A percentile compares a stretch with the other conserved stretches of the same genome.
phyloP scores from a whole-genome alignment of 2,329 filamentous ascomycete genomes.

The Didymella arachidicola region DNA sequence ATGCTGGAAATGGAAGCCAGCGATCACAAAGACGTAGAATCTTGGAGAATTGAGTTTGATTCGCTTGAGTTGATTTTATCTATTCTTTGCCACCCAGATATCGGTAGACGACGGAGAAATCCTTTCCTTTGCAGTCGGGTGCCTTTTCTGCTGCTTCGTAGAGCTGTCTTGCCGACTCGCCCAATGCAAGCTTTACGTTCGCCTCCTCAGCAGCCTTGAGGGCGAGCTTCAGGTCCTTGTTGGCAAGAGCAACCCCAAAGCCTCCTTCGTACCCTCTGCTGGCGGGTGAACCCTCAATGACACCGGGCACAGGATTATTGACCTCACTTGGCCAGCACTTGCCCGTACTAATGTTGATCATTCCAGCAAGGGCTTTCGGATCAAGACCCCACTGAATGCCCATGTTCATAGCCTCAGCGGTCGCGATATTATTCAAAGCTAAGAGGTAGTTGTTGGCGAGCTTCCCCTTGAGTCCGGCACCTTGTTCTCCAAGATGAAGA shows the following conservation, averaged over 20 bases:
- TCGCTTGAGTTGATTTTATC: constrained; percentile 4
- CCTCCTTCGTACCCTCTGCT: constrained; percentile 70
- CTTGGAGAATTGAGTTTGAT: not conserved
- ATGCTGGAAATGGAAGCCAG: constrained; percentile 1
- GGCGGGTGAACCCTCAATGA: constrained; percentile 78
- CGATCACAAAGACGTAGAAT: not conserved
- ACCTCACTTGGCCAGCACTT: constrained; percentile 94
- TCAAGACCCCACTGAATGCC: constrained; percentile 70
- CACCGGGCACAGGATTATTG: constrained; percentile 92
- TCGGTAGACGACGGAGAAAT: constrained; percentile 61
- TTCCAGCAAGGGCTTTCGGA: constrained; percentile 73
- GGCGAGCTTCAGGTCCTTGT: constrained; percentile 60
- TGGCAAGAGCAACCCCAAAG: constrained; percentile 59
- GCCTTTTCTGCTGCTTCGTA: constrained; percentile 56
- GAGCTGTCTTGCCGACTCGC: constrained; percentile 54
- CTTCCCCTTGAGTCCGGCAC: constrained; percentile 87
- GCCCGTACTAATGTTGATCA: constrained; percentile 95
- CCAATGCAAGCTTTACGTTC: constrained; percentile 56
- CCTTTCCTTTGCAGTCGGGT: constrained; percentile 56
- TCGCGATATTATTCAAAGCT: constrained; percentile 86
- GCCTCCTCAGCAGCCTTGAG: constrained; percentile 56
- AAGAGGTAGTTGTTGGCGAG: constrained; percentile 97
- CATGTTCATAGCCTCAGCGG: constrained; percentile 72
- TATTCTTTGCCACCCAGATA: constrained; percentile 58
- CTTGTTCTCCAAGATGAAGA: constrained; percentile 84